phyloP scores from a whole-genome alignment of 2,329 filamentous ascomycete genomes.

The Stagonosporopsis tanaceti region DNA sequence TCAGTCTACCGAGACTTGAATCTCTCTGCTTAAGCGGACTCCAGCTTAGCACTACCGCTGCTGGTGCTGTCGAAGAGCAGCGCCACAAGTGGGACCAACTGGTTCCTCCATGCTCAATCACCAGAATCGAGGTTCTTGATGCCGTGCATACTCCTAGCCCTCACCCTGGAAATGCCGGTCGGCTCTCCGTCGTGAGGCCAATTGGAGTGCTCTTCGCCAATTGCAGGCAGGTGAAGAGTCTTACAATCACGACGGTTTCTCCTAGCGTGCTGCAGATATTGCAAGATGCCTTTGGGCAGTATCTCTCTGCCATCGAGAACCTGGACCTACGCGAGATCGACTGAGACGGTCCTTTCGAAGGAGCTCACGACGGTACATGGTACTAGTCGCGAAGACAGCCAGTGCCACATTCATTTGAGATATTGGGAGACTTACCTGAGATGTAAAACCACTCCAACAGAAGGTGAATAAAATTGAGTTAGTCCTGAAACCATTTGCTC shows the following conservation, averaged over 20 bases:
- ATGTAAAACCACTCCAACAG: not conserved
- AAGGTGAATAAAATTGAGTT: not conserved
- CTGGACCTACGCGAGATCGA: not conserved
- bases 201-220: not conserved
- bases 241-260: not conserved
- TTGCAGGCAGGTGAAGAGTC: not conserved
- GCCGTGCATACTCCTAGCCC: not conserved
- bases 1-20: not conserved
- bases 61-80: not conserved
- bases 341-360: not conserved
- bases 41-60: not conserved
- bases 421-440: not conserved
- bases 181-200: not conserved
- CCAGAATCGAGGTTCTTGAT: not conserved
- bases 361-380: not conserved
- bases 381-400: not conserved
- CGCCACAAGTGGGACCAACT: not conserved
- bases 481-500: not conserved
- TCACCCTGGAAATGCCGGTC: too few species aligned
- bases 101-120: not conserved
- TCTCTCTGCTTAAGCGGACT: not conserved
- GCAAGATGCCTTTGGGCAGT: not conserved
- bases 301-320: not conserved
- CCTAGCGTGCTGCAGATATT: not conserved
- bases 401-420: not conserved